phyloP scores from a whole-genome alignment of 495 filamentous ascomycete species.

The Beverwykella pulmonaria region DNA sequence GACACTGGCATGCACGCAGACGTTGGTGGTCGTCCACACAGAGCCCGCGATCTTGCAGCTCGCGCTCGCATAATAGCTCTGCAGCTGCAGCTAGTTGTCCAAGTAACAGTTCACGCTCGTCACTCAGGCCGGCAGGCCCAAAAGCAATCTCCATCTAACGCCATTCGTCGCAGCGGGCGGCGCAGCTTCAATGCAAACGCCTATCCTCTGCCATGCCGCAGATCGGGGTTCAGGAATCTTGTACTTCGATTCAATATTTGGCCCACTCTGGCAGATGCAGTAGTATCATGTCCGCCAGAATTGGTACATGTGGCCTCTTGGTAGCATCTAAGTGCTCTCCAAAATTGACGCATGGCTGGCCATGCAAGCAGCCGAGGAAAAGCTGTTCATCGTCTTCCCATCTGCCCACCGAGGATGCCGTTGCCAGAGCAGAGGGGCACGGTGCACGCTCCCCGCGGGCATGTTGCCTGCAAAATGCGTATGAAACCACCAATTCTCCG shows the following conservation, averaged over 20 bases:
- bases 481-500: slow-evolving; percentile 26
- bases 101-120: not conserved
- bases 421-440: slow-evolving; percentile 20
- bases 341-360: no score
- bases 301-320: no score
- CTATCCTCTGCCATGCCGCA: no score
- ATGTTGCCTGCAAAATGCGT: slow-evolving; percentile 27
- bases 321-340: no score
- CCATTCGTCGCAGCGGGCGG: slow-evolving; percentile 30
- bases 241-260: no score
- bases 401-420: not conserved
- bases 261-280: no score
- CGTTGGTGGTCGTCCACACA: not conserved
- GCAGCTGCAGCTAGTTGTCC: not conserved
- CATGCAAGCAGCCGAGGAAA: not conserved
- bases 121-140: not conserved
- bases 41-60: not conserved
- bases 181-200: slow-evolving; percentile 29
- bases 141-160: slow-evolving; percentile 33
- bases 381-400: not conserved
- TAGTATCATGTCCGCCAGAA: no score
- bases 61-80: not conserved
- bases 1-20: no score
- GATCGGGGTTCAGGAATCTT: no score
- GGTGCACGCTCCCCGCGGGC: slow-evolving; percentile 24